These are phyloP conservation scores for Hysterium pulicare DNA, from an alignment of 2,329 filamentous ascomycete species.

Conservation along the genomic window DNA sequence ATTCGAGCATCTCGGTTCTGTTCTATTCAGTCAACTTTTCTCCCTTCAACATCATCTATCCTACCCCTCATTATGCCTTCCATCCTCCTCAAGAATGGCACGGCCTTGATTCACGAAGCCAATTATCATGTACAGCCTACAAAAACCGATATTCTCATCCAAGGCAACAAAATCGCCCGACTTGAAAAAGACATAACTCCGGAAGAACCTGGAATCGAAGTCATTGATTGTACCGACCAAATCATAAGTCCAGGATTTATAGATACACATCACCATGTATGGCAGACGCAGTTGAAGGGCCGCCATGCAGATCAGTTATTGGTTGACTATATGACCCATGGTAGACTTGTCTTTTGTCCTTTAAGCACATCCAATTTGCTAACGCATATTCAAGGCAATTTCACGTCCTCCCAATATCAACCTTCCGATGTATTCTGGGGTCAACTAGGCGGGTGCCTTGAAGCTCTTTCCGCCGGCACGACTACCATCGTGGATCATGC, in stretches of 20 bases:
- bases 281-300: slow-evolving; percentile 56
- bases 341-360: slow-evolving; percentile 17
- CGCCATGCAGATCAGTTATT: slow-evolving; percentile 50
- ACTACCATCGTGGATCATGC: slow-evolving; percentile 55
- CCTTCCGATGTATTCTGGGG: slow-evolving; percentile 26
- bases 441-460: slow-evolving; percentile 43
- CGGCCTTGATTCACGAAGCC: slow-evolving; percentile 34
- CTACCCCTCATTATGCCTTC: slow-evolving; percentile 2
- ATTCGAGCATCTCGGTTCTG: too few species aligned
- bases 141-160: slow-evolving; percentile 30
- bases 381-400: slow-evolving; percentile 31
- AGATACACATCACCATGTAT: slow-evolving; percentile 46
- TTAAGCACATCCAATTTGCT: slow-evolving; percentile 3
- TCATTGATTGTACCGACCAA: slow-evolving; percentile 49
- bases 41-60: too few species aligned
- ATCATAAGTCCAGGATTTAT: slow-evolving; percentile 55
- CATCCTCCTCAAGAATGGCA: slow-evolving; percentile 36
- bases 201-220: slow-evolving; percentile 26
- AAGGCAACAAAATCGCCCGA: slow-evolving; percentile 33
- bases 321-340: slow-evolving; percentile 42
- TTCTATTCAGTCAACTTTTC: too few species aligned
- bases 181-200: slow-evolving; percentile 27
- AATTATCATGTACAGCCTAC: slow-evolving; percentile 28
- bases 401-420: slow-evolving; percentile 28
- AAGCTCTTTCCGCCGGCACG: slow-evolving; percentile 52